These are phyloP conservation scores for Pontederia crassipes DNA, from an alignment of 176 grass and related monocot genomes.

Conservation along the genomic window DNA sequence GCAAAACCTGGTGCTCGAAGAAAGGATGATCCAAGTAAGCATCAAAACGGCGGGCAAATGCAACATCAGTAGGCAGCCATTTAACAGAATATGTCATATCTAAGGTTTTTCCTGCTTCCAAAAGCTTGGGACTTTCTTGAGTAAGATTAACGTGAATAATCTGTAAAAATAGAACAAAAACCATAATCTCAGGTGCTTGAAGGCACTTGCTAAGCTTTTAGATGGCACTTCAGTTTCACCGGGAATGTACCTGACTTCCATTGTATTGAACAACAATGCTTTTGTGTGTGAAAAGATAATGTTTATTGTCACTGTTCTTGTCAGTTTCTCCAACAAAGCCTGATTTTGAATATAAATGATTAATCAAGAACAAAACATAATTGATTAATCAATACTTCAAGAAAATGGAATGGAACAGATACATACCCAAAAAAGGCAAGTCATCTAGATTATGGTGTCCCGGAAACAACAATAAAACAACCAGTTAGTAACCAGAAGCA, in stretches of 20 bases:
- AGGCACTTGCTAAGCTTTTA: no score
- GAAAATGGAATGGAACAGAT: not conserved
- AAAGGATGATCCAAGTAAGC: not conserved
- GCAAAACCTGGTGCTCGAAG: not conserved
- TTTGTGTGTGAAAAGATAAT: constrained; percentile 6
- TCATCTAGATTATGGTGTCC: not conserved
- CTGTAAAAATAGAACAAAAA: not conserved
- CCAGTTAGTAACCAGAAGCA: not conserved
- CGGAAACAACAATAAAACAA: not conserved
- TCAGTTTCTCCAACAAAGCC: constrained; percentile 2
- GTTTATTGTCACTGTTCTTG: constrained; percentile 1
- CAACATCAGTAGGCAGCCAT: not conserved
- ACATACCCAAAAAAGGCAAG: constrained; percentile 1
- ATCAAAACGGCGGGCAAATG: constrained; percentile 4
- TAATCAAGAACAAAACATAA: not conserved
- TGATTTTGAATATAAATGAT: not conserved
- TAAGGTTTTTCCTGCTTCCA: not conserved
- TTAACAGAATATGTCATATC: constrained; percentile 1
- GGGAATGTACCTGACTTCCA: not conserved
- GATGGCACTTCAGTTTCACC: no score
- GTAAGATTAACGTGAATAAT: constrained; percentile 2
- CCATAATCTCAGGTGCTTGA: not conserved
- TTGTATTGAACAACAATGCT: not conserved
- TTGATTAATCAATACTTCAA: not conserved
- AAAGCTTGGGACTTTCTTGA: constrained; percentile 1